Evolutionary conservation across 202 grass and related monocot species (phyloP).

Genomic region (Carex arenaria): DNA sequence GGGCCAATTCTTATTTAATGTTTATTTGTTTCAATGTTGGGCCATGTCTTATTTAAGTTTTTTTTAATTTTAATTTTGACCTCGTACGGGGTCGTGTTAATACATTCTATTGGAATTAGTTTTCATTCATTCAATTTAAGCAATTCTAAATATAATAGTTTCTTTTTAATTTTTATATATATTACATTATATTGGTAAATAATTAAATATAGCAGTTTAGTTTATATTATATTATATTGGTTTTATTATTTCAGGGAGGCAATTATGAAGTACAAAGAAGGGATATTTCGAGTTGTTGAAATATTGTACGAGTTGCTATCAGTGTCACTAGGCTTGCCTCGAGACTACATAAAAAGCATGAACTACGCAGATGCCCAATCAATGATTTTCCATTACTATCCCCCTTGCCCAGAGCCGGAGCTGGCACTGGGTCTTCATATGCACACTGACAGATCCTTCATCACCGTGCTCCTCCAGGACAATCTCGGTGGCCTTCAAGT

Average conservation of each 20-base stretch:
- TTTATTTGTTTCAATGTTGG: too few species aligned
- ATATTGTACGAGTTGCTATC: conserved; percentile 8
- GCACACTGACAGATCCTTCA: conserved; percentile 22
- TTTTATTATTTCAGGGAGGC: conserved; percentile 10
- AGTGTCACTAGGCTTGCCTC: not conserved
- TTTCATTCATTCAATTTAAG: too few species aligned
- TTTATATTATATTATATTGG: too few species aligned
- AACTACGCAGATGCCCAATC: not conserved
- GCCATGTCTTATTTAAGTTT: too few species aligned
- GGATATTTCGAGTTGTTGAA: not conserved
- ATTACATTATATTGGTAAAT: too few species aligned
- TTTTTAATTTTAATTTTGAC: too few species aligned
- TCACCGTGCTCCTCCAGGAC: conserved; percentile 28
- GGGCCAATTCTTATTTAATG: too few species aligned
- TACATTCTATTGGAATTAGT: too few species aligned
- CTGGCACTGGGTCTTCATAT: not conserved
- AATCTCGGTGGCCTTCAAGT: conserved; percentile 29
- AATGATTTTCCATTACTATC: conserved; percentile 11
- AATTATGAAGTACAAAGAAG: conserved; percentile 9
- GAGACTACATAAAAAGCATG: not conserved
- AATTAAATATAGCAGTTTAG: too few species aligned
- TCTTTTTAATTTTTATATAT: too few species aligned
- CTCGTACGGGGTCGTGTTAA: too few species aligned
- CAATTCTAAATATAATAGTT: too few species aligned
- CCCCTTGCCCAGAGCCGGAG: conserved; percentile 23